Evolutionary conservation across 305 asterid species (phyloP).

Genomic region (Solanum hybrid): DNA sequence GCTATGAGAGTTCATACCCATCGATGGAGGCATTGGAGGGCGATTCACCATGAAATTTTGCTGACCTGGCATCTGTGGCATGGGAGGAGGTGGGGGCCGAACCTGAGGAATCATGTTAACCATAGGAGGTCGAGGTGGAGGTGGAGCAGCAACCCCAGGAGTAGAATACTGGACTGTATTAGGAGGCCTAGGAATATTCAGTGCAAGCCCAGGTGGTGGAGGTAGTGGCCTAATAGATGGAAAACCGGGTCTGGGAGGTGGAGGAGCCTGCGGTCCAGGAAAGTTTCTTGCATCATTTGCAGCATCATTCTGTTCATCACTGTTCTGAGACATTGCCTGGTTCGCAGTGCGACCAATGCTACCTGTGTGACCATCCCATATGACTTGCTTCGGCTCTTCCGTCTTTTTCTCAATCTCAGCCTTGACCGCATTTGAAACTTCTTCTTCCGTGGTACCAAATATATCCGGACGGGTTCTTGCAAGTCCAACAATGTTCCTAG

Average conservation of each 20-base stretch:
- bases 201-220: slow-evolving; percentile 70
- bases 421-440: slow-evolving; percentile 89
- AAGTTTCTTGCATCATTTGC: slow-evolving; percentile 40
- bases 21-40: slow-evolving; percentile 53
- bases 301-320: slow-evolving; percentile 44
- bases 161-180: slow-evolving; percentile 42
- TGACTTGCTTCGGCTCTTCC: slow-evolving; percentile 89
- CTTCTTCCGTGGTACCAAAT: slow-evolving; percentile 94
- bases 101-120: slow-evolving; percentile 47
- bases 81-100: slow-evolving; percentile 65
- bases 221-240: slow-evolving; percentile 75
- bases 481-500: slow-evolving; percentile 85
- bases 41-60: slow-evolving; percentile 54
- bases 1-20: slow-evolving; percentile 27
- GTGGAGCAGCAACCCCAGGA: slow-evolving; percentile 46
- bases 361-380: slow-evolving; percentile 95
- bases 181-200: slow-evolving; percentile 77
- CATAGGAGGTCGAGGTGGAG: slow-evolving; percentile 56
- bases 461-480: slow-evolving; percentile 92
- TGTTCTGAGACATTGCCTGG: slow-evolving; percentile 82
- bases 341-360: slow-evolving; percentile 87
- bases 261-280: slow-evolving; percentile 78
- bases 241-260: slow-evolving; percentile 65
- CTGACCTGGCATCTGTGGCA: slow-evolving; percentile 57
- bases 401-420: slow-evolving; percentile 92